Evolutionary conservation across 371 early-diverging fungal genomes (phyloP), one percentile per base, ranked within the genome.

Genomic region (Paraphysoderma sedebokerense): DNA sequence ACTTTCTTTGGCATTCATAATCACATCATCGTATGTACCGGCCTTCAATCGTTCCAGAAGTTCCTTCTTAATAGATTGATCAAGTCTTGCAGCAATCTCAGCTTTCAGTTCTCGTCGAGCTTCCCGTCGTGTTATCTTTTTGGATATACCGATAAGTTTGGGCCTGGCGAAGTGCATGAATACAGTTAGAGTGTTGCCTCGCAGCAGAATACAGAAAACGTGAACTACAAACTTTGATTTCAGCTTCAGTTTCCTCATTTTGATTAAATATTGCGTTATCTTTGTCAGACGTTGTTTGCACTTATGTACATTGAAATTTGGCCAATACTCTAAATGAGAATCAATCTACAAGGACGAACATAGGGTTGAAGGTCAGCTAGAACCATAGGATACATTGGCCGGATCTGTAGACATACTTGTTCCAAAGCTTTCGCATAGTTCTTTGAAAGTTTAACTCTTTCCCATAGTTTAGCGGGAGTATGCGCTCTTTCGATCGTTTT

Each of bases 281-380:
- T 92, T 92, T 29, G 98, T 97, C 40, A 93, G 61, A 49, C 98
- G 82, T 59, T 98, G 96, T 64, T 99, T 99, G 72, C 98, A 98
- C 65, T 90, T 93, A 73, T 98, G 92, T 54, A 87, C 74, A 51
- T 83, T 62, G 63, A 85, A 85, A 49, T 76, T 67, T 50, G 92
- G 92, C 92, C 90, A 99, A 68, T 84, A 85, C 41, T 82, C 61
- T 54, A 99, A 67, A 54, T 95, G 85, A 48, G 78, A 75, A 61
- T 98, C 96, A 47, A 99, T 93, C 77, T 84, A 56, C 36, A 30
- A 17, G 19, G 31, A 22, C 24, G 32, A 27, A 11, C 2, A n/a
- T 19, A n/a, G n/a, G 3, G 17, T 46, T 46, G 17, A 45, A 46
- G 29, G 52, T 41, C 8, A 23, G 38, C 8, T n/a, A 30, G 45